These are phyloP conservation scores for Castanopsis chinensis DNA, from an alignment of 306 rosid species.

Conservation along the genomic window DNA sequence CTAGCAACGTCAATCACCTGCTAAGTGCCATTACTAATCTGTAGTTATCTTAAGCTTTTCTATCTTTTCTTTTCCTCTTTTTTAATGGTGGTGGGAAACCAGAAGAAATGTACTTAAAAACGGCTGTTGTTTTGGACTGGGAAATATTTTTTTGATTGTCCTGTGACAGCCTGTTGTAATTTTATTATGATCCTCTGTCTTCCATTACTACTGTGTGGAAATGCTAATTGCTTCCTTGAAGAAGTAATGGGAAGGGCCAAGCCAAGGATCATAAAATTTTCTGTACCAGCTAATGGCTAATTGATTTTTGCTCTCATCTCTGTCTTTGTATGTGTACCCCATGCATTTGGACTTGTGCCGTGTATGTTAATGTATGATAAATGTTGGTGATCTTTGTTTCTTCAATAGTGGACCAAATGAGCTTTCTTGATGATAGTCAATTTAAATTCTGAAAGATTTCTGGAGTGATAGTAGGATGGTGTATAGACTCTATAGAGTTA, in stretches of 20 bases:
- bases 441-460: too few relatives aligned
- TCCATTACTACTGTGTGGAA: slow-evolving; percentile 28
- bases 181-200: slow-evolving; percentile 10
- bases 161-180: slow-evolving; percentile 16
- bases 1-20: slow-evolving; percentile 42
- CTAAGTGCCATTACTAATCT: slow-evolving; percentile 23
- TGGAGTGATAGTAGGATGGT: too few relatives aligned
- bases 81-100: slow-evolving; percentile 41
- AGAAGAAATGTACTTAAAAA: slow-evolving; percentile 28
- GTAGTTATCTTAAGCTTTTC: slow-evolving; percentile 11
- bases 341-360: not conserved
- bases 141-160: slow-evolving; percentile 14
- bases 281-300: slow-evolving; percentile 34
- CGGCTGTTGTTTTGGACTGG: slow-evolving; percentile 43
- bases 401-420: not conserved
- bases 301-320: not conserved
- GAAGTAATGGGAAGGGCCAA: slow-evolving; percentile 39
- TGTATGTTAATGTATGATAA: not conserved
- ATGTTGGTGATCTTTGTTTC: not conserved
- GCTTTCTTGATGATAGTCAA: too few relatives aligned
- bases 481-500: too few relatives aligned
- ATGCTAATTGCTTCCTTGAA: slow-evolving; percentile 25
- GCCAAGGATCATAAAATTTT: slow-evolving; percentile 40
- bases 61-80: slow-evolving; percentile 23
- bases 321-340: not conserved